Percentiles rank a stretch among this genome's conserved stretches.
Conservation (phyloP, 2,329 filamentous ascomycete genomes). For the Aspergillus melleus region DNA sequence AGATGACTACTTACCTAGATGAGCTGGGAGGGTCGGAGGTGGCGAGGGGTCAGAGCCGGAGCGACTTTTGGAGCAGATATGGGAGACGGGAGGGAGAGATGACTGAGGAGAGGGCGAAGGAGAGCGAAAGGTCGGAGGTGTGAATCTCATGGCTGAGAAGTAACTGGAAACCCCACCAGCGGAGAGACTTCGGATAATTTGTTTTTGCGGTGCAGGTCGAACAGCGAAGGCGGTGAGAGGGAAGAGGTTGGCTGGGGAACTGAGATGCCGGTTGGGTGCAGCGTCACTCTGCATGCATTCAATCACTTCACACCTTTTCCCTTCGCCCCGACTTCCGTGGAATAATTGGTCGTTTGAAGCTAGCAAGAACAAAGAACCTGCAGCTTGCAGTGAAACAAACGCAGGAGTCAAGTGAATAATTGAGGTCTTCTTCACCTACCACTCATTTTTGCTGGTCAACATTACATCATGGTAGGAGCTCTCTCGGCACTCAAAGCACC, state of each 20-base stretch:
- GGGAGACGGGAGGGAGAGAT: background rate
- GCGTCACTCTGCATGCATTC: background rate
- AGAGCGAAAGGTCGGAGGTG: conserved; percentile 9
- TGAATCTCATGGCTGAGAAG: conserved; percentile 20
- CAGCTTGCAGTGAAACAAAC: background rate
- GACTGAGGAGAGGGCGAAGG: background rate
- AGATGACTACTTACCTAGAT: background rate
- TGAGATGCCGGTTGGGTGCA: background rate
- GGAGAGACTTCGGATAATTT: conserved; percentile 38
- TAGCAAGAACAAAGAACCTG: background rate
- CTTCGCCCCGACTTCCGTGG: background rate
- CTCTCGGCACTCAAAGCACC: background rate
- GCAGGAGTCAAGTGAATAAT: background rate
- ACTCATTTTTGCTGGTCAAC: too few relatives aligned
- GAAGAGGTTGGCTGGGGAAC: background rate
- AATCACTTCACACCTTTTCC: background rate
- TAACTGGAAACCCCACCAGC: conserved; percentile 27
- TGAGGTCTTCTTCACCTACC: background rate
- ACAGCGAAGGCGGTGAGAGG: background rate
- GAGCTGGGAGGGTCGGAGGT: background rate
- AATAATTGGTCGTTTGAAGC: background rate
- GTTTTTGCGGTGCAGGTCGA: conserved; percentile 34
- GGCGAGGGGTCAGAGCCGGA: background rate
- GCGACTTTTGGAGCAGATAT: background rate
- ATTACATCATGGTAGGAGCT: conserved; percentile 32